Evolutionary conservation across 768 basidiomycete species (phyloP), one percentile per base, ranked within the genome.

Genomic region (Boletus rubropictus): DNA sequence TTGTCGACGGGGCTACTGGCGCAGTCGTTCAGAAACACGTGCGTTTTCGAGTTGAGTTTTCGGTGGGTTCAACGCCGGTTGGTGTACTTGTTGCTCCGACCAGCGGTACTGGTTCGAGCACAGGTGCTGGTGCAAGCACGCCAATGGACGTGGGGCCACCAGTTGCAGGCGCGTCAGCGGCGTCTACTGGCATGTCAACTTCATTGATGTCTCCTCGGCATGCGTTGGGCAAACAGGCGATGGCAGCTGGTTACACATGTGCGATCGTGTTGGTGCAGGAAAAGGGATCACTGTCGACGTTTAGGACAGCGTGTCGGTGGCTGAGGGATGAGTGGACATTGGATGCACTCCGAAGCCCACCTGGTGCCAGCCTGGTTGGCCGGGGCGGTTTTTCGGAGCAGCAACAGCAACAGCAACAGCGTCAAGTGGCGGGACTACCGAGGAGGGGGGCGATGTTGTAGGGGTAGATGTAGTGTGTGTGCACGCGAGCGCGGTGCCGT

Each of bases 221-320:
- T 38, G 66, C 56, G 41, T 36, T 57, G 50, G 57, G 55, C 29
- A 65, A 56, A 38, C 62, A 64, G 4, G 42, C 45, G 27, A 59
- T 62, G 27, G 46, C 50, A 27, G 43, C 46, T 9, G 64, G 59
- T n/a, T 79, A 72, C 54, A 63, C 72, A 46, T 87, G 86, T 35
- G 81, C 80, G 35, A 77, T 94, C 51, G 81, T 82, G 45, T 69
- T 98, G 56, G 77, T 88, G 20, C 83, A 89, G 53, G 93, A 96
- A 72, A 96, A 92, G 66, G 94, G 94, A 21, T 89, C 91, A 6
- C 76, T 86, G 60, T 85, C 89, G 45, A 84, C 87, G 38, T 95
- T 96, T 72, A 84, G 82, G 65, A 70, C 75, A 5, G 73, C 92
- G 10, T 89, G 85, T 72, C 78, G 78, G 59, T 77, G 78, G 53